Evolutionary conservation across 495 filamentous ascomycete genomes (phyloP).

Genomic region (Hypoxylon trugodes): DNA sequence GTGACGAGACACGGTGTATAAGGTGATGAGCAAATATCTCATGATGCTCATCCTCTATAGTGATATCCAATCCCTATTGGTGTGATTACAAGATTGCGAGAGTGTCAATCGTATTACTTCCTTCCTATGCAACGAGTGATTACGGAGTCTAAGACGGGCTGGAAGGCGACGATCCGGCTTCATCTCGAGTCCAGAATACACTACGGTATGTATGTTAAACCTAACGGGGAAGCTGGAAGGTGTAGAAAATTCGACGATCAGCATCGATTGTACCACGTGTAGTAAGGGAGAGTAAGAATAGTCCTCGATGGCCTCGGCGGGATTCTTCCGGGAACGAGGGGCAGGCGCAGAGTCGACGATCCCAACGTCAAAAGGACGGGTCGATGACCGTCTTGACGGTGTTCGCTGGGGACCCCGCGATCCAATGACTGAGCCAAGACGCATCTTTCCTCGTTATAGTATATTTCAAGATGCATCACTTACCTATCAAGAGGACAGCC

Average conservation of each 20-base stretch:
- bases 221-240: constrained; percentile 23
- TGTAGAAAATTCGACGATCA: constrained; percentile 38
- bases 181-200: not conserved
- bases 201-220: constrained; percentile 25
- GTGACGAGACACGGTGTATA: not conserved
- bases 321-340: constrained; percentile 36
- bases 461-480: constrained; percentile 23
- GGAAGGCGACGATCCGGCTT: constrained; percentile 19
- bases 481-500: constrained; percentile 18
- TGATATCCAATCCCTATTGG: constrained; percentile 12
- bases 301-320: constrained; percentile 16
- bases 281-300: constrained; percentile 22
- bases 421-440: constrained; percentile 36
- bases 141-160: not conserved
- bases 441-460: constrained; percentile 16
- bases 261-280: constrained; percentile 14
- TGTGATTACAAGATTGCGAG: constrained; percentile 14
- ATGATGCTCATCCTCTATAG: not conserved
- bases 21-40: not conserved
- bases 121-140: not conserved
- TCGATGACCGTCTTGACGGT: constrained; percentile 9
- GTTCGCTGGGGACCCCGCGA: constrained; percentile 36
- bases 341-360: constrained; percentile 24
- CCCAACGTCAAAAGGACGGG: constrained; percentile 28
- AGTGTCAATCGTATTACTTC: constrained; percentile 11